Evolutionary conservation across 495 filamentous ascomycete species (phyloP).

Genomic region (Aspergillus wentii): DNA sequence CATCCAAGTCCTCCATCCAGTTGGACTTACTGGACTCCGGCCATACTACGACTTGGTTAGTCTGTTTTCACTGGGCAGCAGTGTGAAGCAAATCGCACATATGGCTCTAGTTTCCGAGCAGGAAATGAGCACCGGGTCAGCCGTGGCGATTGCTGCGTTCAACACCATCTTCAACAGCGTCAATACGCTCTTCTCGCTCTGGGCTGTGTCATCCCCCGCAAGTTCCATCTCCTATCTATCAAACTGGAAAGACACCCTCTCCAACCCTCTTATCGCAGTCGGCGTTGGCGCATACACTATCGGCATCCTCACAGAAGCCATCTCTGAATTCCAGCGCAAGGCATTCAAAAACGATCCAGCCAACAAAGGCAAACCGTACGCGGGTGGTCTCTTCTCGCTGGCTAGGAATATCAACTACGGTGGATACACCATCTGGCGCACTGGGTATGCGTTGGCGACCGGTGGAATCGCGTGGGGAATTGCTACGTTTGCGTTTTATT

Average conservation of each 20-base stretch:
- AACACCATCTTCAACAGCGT: slow-evolving; percentile 44
- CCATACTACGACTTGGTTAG: slow-evolving; percentile 56
- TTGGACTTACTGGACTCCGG: slow-evolving; percentile 46
- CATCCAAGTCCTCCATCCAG: slow-evolving; percentile 17
- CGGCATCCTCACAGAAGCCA: slow-evolving; percentile 44
- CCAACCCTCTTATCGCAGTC: slow-evolving; percentile 26
- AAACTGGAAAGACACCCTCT: slow-evolving; percentile 10
- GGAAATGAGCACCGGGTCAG: slow-evolving; percentile 25
- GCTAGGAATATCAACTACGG: slow-evolving; percentile 59
- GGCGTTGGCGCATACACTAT: slow-evolving; percentile 38
- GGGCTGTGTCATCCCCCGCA: slow-evolving; percentile 30
- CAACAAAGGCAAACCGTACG: slow-evolving; percentile 52
- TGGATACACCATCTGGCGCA: slow-evolving; percentile 51
- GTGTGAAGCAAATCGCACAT: slow-evolving; percentile 49
- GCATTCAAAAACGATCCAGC: slow-evolving; percentile 46
- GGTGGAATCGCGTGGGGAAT: slow-evolving; percentile 41
- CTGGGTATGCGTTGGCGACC: slow-evolving; percentile 43
- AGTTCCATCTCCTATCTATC: slow-evolving; percentile 7
- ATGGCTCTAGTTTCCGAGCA: slow-evolving; percentile 32
- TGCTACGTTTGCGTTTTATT: slow-evolving; percentile 30
- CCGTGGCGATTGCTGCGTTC: slow-evolving; percentile 27
- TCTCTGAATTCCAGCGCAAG: slow-evolving; percentile 48
- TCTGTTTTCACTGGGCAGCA: slow-evolving; percentile 44
- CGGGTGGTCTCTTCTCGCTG: slow-evolving; percentile 44
- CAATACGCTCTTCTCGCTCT: slow-evolving; percentile 42